Evolutionary conservation across 306 rosid species (phyloP).

Genomic region (Pyrus communis): DNA sequence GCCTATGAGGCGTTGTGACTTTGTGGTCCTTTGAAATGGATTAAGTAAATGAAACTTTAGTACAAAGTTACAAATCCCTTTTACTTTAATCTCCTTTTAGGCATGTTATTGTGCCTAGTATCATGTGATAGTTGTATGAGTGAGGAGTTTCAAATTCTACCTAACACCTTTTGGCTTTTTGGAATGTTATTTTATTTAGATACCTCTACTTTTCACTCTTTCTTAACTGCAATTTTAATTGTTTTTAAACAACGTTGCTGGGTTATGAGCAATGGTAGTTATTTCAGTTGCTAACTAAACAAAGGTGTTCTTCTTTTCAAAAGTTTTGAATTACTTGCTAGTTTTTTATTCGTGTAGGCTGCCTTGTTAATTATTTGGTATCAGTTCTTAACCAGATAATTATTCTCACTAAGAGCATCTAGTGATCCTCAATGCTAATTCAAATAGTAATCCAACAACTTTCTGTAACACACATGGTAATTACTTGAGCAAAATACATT

Average conservation of each 20-base stretch:
- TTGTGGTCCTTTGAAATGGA: conserved; percentile 25
- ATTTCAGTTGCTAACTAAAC: conserved; percentile 9
- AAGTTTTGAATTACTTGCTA: not conserved
- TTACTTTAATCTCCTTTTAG: not conserved
- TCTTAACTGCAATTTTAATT: not conserved
- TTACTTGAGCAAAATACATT: not conserved
- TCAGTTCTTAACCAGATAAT: not conserved
- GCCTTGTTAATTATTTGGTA: not conserved
- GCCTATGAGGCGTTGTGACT: conserved; percentile 27
- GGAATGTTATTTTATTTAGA: not conserved
- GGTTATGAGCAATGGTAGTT: not conserved
- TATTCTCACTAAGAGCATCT: not conserved
- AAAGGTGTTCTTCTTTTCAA: not conserved
- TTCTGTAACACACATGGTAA: not conserved
- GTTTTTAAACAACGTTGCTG: not conserved
- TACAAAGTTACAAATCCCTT: not conserved
- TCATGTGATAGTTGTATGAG: conserved; percentile 23
- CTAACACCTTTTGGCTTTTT: conserved; percentile 12
- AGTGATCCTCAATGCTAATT: not conserved
- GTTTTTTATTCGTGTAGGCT: not conserved
- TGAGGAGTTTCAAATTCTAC: conserved; percentile 10
- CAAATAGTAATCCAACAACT: not conserved
- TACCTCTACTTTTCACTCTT: not conserved
- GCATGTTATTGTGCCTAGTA: not conserved
- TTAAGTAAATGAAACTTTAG: not conserved